These are phyloP conservation scores for Rhizopus stolonifer DNA, from an alignment of 371 early-diverging fungal genomes.

Conservation along the genomic window DNA sequence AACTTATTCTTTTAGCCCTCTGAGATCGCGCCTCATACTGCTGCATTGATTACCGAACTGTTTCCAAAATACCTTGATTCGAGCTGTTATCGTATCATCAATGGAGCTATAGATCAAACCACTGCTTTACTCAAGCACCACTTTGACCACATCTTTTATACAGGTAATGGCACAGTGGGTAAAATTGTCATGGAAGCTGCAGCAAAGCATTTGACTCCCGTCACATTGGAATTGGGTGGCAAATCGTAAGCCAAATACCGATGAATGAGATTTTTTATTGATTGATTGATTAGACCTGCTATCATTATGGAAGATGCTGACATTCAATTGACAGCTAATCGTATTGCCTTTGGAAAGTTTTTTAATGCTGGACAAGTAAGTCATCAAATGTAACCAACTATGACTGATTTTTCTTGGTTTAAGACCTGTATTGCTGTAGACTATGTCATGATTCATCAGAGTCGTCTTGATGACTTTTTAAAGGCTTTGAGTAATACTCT, in stretches of 20 bases:
- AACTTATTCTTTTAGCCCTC: conserved; percentile 51
- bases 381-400: background rate
- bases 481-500: conserved; percentile 53
- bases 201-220: conserved; percentile 67
- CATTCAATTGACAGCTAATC: conserved; percentile 63
- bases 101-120: conserved; percentile 80
- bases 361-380: conserved; percentile 81
- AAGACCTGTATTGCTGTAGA: conserved; percentile 89
- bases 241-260: conserved; percentile 56
- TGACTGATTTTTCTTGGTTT: background rate
- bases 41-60: conserved; percentile 62
- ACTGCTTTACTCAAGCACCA: conserved; percentile 67
- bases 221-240: conserved; percentile 87
- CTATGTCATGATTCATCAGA: conserved; percentile 69
- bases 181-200: conserved; percentile 79
- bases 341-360: conserved; percentile 84
- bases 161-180: conserved; percentile 80
- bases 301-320: conserved; percentile 69
- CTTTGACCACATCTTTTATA: conserved; percentile 89
- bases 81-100: conserved; percentile 65
- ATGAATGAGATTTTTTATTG: background rate
- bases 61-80: conserved; percentile 76
- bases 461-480: conserved; percentile 49
- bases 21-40: conserved; percentile 73
- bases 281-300: conserved; percentile 54